Conservation (phyloP, 495 filamentous ascomycete genomes). For the Melanomma pulvis-pyrius region DNA sequence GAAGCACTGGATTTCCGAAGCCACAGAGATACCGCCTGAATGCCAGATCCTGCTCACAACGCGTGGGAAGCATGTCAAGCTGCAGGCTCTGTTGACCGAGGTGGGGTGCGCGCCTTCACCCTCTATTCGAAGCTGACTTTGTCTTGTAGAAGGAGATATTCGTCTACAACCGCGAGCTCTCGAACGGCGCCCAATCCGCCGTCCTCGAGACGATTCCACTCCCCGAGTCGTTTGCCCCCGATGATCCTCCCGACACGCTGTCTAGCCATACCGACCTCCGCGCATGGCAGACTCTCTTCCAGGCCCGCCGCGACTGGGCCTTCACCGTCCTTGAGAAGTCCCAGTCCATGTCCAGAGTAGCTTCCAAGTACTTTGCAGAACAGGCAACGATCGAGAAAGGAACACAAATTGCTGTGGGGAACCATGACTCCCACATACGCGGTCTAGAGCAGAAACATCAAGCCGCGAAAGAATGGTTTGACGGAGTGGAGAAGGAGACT, state of each 20-base stretch:
- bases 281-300: conserved; percentile 82
- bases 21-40: conserved; percentile 66
- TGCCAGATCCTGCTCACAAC: conserved; percentile 81
- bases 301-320: conserved; percentile 75
- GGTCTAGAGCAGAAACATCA: conserved; percentile 71
- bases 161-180: conserved; percentile 75
- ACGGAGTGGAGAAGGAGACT: conserved; percentile 72
- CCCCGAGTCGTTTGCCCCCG: conserved; percentile 61
- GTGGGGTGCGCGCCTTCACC: conserved; percentile 51
- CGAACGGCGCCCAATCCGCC: conserved; percentile 48
- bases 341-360: conserved; percentile 56
- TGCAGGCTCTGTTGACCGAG: conserved; percentile 74
- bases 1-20: conserved; percentile 66
- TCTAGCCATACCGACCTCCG: conserved; percentile 70
- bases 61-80: conserved; percentile 77
- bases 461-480: conserved; percentile 73
- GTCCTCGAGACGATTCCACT: conserved; percentile 50
- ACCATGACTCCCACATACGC: conserved; percentile 76
- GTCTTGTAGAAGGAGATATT: conserved; percentile 74
- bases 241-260: conserved; percentile 71
- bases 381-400: conserved; percentile 72
- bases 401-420: conserved; percentile 75
- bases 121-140: conserved; percentile 8
- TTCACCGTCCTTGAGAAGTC: conserved; percentile 66
- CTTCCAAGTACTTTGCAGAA: conserved; percentile 61